Conservation (phyloP, 108 stramenopile species). For the Cyclotella baltica region DNA sequence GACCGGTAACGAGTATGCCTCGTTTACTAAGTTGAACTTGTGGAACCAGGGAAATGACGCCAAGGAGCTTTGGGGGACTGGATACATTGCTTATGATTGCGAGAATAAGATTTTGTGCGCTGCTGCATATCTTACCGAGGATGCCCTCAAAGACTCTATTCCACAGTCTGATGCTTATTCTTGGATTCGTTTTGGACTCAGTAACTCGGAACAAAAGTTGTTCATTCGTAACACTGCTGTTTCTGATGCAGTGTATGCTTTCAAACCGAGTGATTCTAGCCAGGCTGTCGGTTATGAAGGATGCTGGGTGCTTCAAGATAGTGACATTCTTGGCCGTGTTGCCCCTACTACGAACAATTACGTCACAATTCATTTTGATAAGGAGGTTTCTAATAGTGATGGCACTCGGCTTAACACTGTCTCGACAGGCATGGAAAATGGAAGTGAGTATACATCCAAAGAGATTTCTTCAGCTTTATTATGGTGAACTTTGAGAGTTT, state of each 20-base stretch:
- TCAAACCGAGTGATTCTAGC: not conserved
- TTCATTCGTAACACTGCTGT: not conserved
- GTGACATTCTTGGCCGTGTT: not conserved
- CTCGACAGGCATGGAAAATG: not conserved
- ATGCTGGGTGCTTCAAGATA: not conserved
- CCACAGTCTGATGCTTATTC: not conserved
- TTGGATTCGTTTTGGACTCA: constrained; percentile 4
- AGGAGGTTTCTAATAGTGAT: not conserved
- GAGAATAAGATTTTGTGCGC: constrained; percentile 7
- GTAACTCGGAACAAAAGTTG: not conserved
- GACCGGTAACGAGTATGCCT: constrained; percentile 6
- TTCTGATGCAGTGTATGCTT: not conserved
- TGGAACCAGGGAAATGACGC: not conserved
- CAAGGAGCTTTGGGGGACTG: not conserved
- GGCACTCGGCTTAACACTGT: not conserved
- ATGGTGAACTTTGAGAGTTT: too few relatives aligned
- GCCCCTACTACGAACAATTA: not conserved
- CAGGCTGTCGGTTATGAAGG: constrained; percentile 9
- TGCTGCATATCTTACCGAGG: not conserved
- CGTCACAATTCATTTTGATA: constrained; percentile 16
- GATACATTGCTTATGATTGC: constrained; percentile 8
- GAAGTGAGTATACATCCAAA: constrained; percentile 1
- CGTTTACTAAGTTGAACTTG: not conserved
- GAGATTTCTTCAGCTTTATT: too few relatives aligned
- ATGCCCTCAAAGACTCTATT: not conserved